Conservation (phyloP, 1,284 basidiomycete genomes). For the Ceratobasidium sp. region DNA sequence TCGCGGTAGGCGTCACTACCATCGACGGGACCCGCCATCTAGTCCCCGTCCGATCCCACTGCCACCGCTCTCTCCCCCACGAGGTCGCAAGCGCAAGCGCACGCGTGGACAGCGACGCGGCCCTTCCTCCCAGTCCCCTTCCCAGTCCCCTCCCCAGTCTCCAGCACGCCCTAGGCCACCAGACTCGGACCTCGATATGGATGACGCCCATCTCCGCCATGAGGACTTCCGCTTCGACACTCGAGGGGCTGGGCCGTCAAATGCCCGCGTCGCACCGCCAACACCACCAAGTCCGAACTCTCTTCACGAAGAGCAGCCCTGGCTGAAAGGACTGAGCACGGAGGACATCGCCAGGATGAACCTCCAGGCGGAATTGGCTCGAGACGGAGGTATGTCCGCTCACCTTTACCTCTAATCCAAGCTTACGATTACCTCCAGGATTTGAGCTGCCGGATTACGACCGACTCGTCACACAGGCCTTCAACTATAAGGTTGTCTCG, state of each 20-base stretch:
- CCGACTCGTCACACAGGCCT: not conserved
- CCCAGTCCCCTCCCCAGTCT: too few species aligned
- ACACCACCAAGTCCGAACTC: too few species aligned
- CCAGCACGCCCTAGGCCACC: too few species aligned
- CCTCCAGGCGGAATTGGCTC: not conserved
- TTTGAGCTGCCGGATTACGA: not conserved
- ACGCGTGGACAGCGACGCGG: too few species aligned
- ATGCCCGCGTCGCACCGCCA: not conserved
- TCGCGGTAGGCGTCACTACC: too few species aligned
- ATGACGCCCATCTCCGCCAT: not conserved
- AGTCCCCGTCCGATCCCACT: too few species aligned
- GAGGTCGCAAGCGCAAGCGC: too few species aligned
- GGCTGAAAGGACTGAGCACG: not conserved
- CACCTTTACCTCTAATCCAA: not conserved
- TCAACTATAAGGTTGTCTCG: slow-evolving; percentile 38
- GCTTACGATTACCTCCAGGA: not conserved
- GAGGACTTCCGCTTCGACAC: not conserved
- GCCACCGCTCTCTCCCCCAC: too few species aligned
- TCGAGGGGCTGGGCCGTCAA: not conserved
- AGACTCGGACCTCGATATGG: too few species aligned
- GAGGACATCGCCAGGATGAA: not conserved
- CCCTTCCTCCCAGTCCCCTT: too few species aligned
- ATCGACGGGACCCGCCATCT: too few species aligned
- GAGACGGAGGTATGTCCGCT: not conserved
- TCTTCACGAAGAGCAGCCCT: too few species aligned